Conservation (phyloP, 768 basidiomycete genomes). For the Cystofilobasidium ferigula region DNA sequence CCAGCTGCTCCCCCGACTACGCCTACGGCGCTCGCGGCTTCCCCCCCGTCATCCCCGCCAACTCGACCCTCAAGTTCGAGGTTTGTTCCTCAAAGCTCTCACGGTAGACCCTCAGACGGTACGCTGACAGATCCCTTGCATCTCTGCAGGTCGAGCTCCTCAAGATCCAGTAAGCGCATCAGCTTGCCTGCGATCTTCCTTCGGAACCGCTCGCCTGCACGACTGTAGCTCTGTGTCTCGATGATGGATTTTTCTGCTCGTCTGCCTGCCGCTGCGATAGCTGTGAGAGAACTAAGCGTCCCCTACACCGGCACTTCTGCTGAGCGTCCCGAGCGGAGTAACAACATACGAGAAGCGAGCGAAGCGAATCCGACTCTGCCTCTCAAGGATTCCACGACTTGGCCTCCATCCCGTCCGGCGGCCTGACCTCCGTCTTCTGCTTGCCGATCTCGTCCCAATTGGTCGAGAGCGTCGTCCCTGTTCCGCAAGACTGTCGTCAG, state of each 20-base stretch:
- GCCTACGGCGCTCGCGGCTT: constrained; percentile 32
- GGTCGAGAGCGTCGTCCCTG: constrained; percentile 71
- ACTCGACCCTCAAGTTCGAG: constrained; percentile 36
- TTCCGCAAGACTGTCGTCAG: neutral
- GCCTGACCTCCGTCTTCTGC: constrained; percentile 51
- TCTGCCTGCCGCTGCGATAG: too few species aligned
- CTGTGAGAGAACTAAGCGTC: too few species aligned
- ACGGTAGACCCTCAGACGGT: too few species aligned
- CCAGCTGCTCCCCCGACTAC: constrained; percentile 37
- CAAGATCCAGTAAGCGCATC: constrained; percentile 27
- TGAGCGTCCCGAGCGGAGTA: too few species aligned
- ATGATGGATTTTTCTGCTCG: too few species aligned
- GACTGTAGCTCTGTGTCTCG: too few species aligned
- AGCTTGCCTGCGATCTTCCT: too few species aligned
- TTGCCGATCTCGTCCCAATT: constrained; percentile 85
- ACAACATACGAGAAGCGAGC: too few species aligned
- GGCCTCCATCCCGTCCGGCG: constrained; percentile 74
- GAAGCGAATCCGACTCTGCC: too few species aligned
- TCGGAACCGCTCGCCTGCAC: too few species aligned
- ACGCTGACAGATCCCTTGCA: too few species aligned
- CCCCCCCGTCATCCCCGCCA: constrained; percentile 39
- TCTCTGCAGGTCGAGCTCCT: constrained; percentile 27
- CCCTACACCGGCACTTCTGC: too few species aligned
- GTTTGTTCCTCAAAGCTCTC: neutral
- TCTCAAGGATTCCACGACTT: constrained; percentile 71